Conservation (phyloP, 768 basidiomycete genomes). For the Heimioporus sp. region DNA sequence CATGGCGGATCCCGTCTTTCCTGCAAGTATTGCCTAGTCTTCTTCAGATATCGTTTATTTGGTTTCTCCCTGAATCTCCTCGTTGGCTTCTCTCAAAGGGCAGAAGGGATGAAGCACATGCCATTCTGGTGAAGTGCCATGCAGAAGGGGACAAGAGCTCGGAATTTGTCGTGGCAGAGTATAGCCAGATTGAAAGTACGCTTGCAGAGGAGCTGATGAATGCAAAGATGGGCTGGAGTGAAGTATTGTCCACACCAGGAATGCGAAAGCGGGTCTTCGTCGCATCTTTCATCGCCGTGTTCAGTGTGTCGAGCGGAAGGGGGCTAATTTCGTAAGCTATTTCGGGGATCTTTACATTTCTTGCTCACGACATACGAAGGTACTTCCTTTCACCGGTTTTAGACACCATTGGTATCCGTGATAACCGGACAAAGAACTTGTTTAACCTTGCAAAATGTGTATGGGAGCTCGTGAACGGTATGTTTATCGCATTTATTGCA, state of each 20-base stretch:
- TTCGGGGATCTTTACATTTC: background rate
- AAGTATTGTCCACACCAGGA: conserved; percentile 5
- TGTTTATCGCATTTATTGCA: background rate
- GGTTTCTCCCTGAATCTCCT: too few species aligned
- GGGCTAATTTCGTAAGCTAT: conserved; percentile 10
- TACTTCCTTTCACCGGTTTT: background rate
- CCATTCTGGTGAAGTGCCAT: conserved; percentile 54
- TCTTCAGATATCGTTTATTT: conserved; percentile 53
- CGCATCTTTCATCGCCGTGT: conserved; percentile 2
- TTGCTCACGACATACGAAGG: background rate
- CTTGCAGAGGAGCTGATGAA: conserved; percentile 31
- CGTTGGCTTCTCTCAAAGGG: conserved; percentile 42
- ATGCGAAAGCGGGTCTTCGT: conserved; percentile 11
- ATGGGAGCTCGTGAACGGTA: background rate
- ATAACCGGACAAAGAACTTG: background rate
- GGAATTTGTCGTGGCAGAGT: conserved; percentile 38
- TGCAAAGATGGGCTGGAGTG: background rate
- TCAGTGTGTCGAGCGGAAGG: conserved; percentile 8
- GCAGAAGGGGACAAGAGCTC: conserved; percentile 52
- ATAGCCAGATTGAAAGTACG: conserved; percentile 53
- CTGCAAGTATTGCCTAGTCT: conserved; percentile 53
- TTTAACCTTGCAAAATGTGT: background rate
- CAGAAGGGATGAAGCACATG: conserved; percentile 45
- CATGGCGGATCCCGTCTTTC: conserved; percentile 7
- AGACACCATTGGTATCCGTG: too few species aligned